phyloP scores from a whole-genome alignment of 768 basidiomycete genomes.

The Lentinula sp. region DNA sequence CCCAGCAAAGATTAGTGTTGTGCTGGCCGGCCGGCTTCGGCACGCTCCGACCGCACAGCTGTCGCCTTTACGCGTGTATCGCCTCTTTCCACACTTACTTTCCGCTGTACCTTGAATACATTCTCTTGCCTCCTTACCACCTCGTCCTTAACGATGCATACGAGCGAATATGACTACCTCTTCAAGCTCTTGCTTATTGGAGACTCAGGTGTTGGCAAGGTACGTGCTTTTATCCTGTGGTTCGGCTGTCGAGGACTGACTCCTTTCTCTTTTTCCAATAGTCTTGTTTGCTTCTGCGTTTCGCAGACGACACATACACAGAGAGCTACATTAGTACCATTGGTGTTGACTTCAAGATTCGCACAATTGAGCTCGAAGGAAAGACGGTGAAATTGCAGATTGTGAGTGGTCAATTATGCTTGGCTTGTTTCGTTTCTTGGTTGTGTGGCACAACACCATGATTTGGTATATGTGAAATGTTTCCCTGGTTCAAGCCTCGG shows the following conservation, averaged over 20 bases:
- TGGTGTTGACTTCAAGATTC: conserved; percentile 98
- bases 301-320: conserved; percentile 96
- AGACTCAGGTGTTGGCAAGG: conserved; percentile 94
- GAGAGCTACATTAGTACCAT: conserved; percentile 97
- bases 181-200: conserved; percentile 95
- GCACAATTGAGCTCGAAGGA: conserved; percentile 97
- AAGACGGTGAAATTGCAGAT: conserved; percentile 99
- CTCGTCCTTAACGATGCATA: conserved; percentile 57
- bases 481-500: not conserved
- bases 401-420: conserved; percentile 44
- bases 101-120: conserved; percentile 22
- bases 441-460: not conserved
- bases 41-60: not conserved
- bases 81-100: conserved; percentile 6
- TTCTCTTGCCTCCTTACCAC: conserved; percentile 16
- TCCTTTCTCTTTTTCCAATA: conserved; percentile 28
- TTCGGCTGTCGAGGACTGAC: not conserved
- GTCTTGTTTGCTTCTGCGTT: conserved; percentile 89
- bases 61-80: conserved; percentile 2
- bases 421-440: not conserved
- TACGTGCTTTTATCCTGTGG: conserved; percentile 23
- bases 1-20: too few species aligned
- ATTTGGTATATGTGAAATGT: not conserved
- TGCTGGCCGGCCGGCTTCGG: not conserved
- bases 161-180: conserved; percentile 92